These are phyloP conservation scores for Naganishia vaughanmartiniae DNA, from an alignment of 768 basidiomycete genomes.

Conservation along the genomic window DNA sequence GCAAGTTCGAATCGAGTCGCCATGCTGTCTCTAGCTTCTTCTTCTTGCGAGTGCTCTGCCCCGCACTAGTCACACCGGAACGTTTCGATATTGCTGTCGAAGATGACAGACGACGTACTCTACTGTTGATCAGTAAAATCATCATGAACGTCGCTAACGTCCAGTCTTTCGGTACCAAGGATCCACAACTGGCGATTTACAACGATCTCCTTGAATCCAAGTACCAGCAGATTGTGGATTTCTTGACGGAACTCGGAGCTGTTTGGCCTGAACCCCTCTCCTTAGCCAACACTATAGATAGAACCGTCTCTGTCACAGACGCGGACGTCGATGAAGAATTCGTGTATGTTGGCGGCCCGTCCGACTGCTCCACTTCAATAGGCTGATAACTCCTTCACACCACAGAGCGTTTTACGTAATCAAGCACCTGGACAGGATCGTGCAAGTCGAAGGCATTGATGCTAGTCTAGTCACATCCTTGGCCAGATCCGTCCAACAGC, in stretches of 20 bases:
- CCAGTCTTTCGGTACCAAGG: constrained; percentile 79
- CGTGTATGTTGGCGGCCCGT: constrained; percentile 29
- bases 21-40: constrained; percentile 69
- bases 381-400: not conserved
- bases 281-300: not conserved
- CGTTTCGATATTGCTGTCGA: constrained; percentile 72
- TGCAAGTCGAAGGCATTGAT: constrained; percentile 35
- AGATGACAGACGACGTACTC: constrained; percentile 71
- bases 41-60: constrained; percentile 89
- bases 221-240: constrained; percentile 44
- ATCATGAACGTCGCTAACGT: constrained; percentile 93
- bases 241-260: constrained; percentile 44
- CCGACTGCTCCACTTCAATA: not conserved
- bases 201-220: constrained; percentile 63
- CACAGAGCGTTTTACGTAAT: constrained; percentile 39
- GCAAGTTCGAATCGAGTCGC: constrained; percentile 42
- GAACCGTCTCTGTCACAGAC: not conserved
- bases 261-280: constrained; percentile 12
- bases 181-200: constrained; percentile 75
- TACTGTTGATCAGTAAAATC: constrained; percentile 84
- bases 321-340: constrained; percentile 13
- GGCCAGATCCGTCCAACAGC: constrained; percentile 30
- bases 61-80: constrained; percentile 82
- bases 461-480: not conserved
- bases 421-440: constrained; percentile 30